A percentile compares a stretch with the other conserved stretches of the same genome.
Evolutionary conservation across 1,284 basidiomycete genomes (phyloP).

Genomic region (Trichosporon faecale): DNA sequence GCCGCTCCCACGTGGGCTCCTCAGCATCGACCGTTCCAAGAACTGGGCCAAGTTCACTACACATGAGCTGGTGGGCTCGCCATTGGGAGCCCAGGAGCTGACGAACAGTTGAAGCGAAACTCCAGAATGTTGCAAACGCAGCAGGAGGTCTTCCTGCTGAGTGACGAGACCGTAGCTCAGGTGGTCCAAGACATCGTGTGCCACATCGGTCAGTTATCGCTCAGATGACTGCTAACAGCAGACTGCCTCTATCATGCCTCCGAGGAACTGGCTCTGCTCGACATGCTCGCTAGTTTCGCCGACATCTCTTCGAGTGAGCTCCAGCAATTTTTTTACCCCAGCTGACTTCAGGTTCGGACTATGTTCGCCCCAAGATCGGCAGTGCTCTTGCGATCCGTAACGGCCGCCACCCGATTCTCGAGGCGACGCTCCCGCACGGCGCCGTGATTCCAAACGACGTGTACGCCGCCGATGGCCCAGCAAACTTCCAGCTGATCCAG

Average conservation of each 20-base stretch:
- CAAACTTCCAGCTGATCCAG: constrained; percentile 81
- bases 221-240: constrained; percentile 6
- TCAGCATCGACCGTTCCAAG: constrained; percentile 20
- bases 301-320: constrained; percentile 64
- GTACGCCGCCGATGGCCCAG: constrained; percentile 61
- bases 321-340: not conserved
- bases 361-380: constrained; percentile 81
- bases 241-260: constrained; percentile 74
- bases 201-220: constrained; percentile 56
- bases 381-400: constrained; percentile 79
- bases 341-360: constrained; percentile 16
- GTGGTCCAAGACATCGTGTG: constrained; percentile 64
- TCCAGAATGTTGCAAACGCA: constrained; percentile 35
- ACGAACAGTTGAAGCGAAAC: constrained; percentile 37
- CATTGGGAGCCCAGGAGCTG: not conserved
- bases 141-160: constrained; percentile 63
- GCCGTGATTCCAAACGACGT: constrained; percentile 79
- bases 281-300: constrained; percentile 77
- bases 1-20: constrained; percentile 12
- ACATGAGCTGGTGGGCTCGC: constrained; percentile 65
- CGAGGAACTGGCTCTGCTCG: constrained; percentile 80
- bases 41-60: constrained; percentile 61
- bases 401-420: constrained; percentile 80
- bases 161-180: constrained; percentile 73
- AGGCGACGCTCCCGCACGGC: constrained; percentile 65